phyloP scores from a whole-genome alignment of 345 rosid species.

The Turritis glabra region DNA sequence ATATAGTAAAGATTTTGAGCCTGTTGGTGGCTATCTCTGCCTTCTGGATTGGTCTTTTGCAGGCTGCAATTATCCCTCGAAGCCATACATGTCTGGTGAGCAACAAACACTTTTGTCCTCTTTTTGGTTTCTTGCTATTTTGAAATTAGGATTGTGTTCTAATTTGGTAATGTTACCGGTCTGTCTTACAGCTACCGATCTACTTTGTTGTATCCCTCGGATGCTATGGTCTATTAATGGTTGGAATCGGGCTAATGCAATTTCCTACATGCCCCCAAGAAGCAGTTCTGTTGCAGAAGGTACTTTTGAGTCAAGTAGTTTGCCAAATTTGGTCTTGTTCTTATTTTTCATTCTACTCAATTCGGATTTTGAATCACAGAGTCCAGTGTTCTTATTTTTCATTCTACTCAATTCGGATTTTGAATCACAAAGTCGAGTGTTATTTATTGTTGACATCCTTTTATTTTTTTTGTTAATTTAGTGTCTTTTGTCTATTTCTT shows the following conservation, averaged over 20 bases:
- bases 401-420: not conserved
- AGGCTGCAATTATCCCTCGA: conserved; percentile 50
- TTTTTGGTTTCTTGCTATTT: not conserved
- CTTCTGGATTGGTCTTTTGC: conserved; percentile 61
- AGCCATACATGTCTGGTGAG: conserved; percentile 61
- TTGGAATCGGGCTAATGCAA: conserved; percentile 65
- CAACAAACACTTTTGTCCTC: not conserved
- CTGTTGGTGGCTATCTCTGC: conserved; percentile 51
- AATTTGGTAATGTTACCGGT: not conserved
- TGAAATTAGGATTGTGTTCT: not conserved
- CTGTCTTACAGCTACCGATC: conserved; percentile 52
- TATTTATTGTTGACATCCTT: not conserved
- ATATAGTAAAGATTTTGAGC: conserved; percentile 55
- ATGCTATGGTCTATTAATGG: conserved; percentile 81
- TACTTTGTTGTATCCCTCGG: conserved; percentile 70
- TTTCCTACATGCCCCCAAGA: conserved; percentile 84
- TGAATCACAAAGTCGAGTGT: not conserved
- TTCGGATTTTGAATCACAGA: not conserved
- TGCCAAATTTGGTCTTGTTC: not conserved
- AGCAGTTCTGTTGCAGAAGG: conserved; percentile 65
- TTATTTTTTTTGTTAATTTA: not conserved
- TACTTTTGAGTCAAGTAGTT: conserved; percentile 14
- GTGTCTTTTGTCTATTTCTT: not conserved
- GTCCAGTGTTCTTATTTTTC: not conserved
- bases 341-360: not conserved